Evolutionary conservation across 2,329 filamentous ascomycete species (phyloP), one percentile per base, ranked within the genome.

Genomic region (Arthrobotrys conoides): DNA sequence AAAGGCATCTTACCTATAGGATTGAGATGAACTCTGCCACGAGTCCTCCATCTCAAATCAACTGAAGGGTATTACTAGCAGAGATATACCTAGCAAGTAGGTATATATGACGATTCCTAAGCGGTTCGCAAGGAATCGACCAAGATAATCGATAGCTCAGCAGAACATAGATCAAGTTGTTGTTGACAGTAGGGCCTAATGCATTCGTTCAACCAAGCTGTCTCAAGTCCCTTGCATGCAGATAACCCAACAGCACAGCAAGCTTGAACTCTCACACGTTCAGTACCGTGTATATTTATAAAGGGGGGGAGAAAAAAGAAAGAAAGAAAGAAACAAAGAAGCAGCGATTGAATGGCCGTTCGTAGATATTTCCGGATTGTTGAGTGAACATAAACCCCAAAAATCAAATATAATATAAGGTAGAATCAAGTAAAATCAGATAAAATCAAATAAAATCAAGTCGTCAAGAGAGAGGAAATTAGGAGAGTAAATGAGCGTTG

Each of bases 21-120:
- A 77, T 30, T 66, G 73, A 48, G 73, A 77, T 20, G 73, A 48
- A 49, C 70, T 53, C 38, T 76, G 65, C 72, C 72, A 76, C 14
- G 72, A 76, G 53, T 77, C 67, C 44, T 77, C 73, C 73, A 77
- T 77, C 27, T 63, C 36, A 44, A 51, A 22, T 33, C 14, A 16
- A 41, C 36, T 51, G 6, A 24, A 53, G 53, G n/a, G n/a, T n/a
- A n/a, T n/a, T 53, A 69, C 59, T 24, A 49, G 44, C n/a, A 18
- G 24, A 22, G 9, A 41, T 4, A 24, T 4, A 24, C 22, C 22
- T 9, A 38, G 18, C n/a, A n/a, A n/a, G n/a, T n/a, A n/a, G n/a
- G n/a, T n/a, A n/a, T n/a, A n/a, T n/a, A 61, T 9, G 55, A 24
- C 33, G 33, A 16, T 41, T 20, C 55, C 33, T 14, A 46, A 53